Percentiles rank a stretch among this genome's conserved stretches.
These are phyloP conservation scores for Ustulina deusta DNA, from an alignment of 2,329 filamentous ascomycete genomes.

Conservation along the genomic window DNA sequence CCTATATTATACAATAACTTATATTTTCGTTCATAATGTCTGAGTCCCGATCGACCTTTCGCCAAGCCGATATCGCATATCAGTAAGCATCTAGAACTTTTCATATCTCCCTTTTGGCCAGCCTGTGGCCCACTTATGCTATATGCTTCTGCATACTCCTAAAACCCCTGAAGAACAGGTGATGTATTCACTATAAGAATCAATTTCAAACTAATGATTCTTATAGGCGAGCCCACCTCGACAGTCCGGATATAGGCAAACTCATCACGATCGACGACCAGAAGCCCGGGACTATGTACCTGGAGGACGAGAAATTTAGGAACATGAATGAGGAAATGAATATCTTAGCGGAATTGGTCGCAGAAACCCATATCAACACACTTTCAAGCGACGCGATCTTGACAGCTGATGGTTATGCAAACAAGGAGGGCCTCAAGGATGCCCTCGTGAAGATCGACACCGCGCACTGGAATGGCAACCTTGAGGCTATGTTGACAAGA, in stretches of 20 bases:
- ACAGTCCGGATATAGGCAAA: neutral
- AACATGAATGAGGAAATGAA: neutral
- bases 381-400: neutral
- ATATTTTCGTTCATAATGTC: neutral
- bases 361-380: constrained; percentile 4
- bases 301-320: neutral
- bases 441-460: constrained; percentile 16
- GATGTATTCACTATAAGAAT: neutral
- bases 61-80: neutral
- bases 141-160: neutral
- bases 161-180: neutral
- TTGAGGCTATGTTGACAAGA: neutral
- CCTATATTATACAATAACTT: neutral
- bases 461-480: neutral
- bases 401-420: constrained; percentile 17
- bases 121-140: neutral
- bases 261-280: neutral
- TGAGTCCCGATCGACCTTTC: neutral
- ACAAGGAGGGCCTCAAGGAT: constrained; percentile 7
- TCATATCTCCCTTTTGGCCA: neutral
- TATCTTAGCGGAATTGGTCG: constrained; percentile 2
- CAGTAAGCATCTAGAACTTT: constrained; percentile 3
- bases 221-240: neutral
- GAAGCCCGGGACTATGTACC: neutral
- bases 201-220: neutral